A percentile compares a stretch with the other conserved stretches of the same genome.
phyloP scores from a whole-genome alignment of 2,329 filamentous ascomycete genomes.

The Diaporthe vexans region DNA sequence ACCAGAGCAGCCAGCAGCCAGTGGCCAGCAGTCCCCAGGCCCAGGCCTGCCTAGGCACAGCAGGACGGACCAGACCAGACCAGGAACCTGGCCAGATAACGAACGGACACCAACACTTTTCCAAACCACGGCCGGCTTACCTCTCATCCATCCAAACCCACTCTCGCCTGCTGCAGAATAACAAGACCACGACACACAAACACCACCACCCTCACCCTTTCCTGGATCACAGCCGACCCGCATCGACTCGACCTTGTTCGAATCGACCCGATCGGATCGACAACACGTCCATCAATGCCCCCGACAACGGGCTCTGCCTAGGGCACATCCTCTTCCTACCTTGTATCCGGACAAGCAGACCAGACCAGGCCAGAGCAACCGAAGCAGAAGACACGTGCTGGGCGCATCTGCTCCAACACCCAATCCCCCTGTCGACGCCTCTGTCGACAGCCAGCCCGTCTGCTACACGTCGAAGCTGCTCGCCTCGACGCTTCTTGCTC shows the following conservation, averaged over 20 bases:
- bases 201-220: neutral
- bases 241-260: too few species aligned
- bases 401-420: neutral
- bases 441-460: neutral
- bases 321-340: neutral
- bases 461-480: neutral
- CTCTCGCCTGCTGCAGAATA: neutral
- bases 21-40: neutral
- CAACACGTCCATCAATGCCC: conserved; percentile 18
- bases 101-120: conserved; percentile 30
- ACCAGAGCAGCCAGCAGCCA: neutral
- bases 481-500: conserved; percentile 22
- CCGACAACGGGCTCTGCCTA: conserved; percentile 28
- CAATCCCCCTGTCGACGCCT: neutral
- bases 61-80: neutral
- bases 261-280: neutral
- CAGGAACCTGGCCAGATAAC: conserved; percentile 29
- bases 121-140: conserved; percentile 1
- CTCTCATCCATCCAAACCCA: neutral
- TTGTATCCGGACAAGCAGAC: neutral
- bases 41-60: conserved; percentile 10
- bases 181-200: neutral
- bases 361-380: neutral
- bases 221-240: too few species aligned
- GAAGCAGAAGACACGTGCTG: neutral